Percentiles rank a stretch among this genome's conserved stretches.
Conservation (phyloP, 495 filamentous ascomycete genomes). For the Gamarada debralockiae region DNA sequence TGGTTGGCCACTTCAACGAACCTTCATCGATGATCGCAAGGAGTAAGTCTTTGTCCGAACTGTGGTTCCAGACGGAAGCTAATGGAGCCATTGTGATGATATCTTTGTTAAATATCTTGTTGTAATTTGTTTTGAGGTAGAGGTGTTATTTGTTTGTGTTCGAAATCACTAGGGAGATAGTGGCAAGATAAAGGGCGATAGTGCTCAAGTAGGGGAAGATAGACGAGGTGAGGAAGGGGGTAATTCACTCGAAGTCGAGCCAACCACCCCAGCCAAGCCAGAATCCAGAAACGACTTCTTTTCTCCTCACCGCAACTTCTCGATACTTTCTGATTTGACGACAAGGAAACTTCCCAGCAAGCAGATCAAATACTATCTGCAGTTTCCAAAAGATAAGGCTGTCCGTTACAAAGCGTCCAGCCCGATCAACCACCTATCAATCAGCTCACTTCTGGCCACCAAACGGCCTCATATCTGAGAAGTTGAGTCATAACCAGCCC, state of each 20-base stretch:
- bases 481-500: too few relatives aligned
- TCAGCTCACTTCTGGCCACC: too few relatives aligned
- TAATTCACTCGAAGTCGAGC: neutral
- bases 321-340: too few relatives aligned
- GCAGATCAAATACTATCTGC: too few relatives aligned
- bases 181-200: neutral
- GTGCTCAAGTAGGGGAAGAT: neutral
- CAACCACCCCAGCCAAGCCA: neutral
- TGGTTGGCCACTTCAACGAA: constrained; percentile 19
- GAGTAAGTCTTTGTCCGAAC: constrained; percentile 25
- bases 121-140: neutral
- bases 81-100: neutral
- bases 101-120: neutral
- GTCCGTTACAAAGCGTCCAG: too few relatives aligned
- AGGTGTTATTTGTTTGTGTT: neutral
- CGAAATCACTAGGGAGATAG: neutral
- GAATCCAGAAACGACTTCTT: too few relatives aligned
- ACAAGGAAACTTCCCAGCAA: too few relatives aligned
- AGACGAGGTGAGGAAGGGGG: neutral
- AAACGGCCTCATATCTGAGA: too few relatives aligned
- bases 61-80: constrained; percentile 24
- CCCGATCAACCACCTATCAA: too few relatives aligned
- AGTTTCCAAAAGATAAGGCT: too few relatives aligned
- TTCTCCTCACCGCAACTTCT: too few relatives aligned
- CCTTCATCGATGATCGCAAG: constrained; percentile 23